Evolutionary conservation across 208 protist species (phyloP).

Genomic region (Trypanosoma vivax): DNA sequence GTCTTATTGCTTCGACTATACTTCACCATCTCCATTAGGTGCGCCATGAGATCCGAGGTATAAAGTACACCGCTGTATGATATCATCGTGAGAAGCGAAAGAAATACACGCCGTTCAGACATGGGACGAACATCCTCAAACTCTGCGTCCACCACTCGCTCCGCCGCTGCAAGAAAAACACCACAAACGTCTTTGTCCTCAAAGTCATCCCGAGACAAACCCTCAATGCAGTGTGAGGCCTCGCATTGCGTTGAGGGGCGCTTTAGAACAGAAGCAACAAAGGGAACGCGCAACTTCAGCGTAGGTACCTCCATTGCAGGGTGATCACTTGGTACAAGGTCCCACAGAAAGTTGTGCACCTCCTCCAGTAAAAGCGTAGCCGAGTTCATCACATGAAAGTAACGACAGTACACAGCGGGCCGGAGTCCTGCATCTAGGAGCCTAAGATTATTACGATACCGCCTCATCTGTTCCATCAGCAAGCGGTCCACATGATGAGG

Average conservation of each 20-base stretch:
- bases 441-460: constrained; percentile 60
- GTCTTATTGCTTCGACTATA: constrained; percentile 42
- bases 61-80: constrained; percentile 76
- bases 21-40: constrained; percentile 87
- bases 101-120: constrained; percentile 65
- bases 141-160: constrained; percentile 60
- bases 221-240: background rate
- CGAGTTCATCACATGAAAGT: constrained; percentile 44
- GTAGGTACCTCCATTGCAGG: constrained; percentile 61
- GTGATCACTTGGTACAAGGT: constrained; percentile 68
- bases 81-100: constrained; percentile 72
- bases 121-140: constrained; percentile 46
- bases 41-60: constrained; percentile 69
- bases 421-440: constrained; percentile 53
- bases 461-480: constrained; percentile 52
- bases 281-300: constrained; percentile 66
- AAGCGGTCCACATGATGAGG: constrained; percentile 51
- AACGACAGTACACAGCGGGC: constrained; percentile 62
- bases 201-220: constrained; percentile 42
- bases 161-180: constrained; percentile 66
- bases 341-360: constrained; percentile 82
- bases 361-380: constrained; percentile 52
- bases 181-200: constrained; percentile 75
- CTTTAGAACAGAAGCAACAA: constrained; percentile 61
- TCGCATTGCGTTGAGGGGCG: constrained; percentile 22